Evolutionary conservation across 1,284 basidiomycete species (phyloP).

Genomic region (Leccinum subrobustum): DNA sequence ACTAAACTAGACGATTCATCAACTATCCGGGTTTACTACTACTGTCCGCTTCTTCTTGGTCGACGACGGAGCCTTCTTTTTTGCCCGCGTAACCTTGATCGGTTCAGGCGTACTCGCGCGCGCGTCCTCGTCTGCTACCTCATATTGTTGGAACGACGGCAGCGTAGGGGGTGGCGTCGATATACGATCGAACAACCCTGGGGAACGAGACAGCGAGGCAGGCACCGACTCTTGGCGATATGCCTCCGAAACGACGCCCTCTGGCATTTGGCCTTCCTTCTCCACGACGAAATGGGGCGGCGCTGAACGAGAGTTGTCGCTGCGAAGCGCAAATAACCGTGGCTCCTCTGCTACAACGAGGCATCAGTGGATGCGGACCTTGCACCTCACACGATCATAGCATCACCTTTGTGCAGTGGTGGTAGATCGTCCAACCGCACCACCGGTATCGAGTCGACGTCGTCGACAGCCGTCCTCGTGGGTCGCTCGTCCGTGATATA

Average conservation of each 20-base stretch:
- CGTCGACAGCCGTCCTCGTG: conserved; percentile 45
- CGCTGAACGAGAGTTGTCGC: conserved; percentile 31
- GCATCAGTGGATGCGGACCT: conserved; percentile 7
- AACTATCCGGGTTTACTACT: conserved; percentile 31
- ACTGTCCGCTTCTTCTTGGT: conserved; percentile 59
- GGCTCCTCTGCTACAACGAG: conserved; percentile 28
- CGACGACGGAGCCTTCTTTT: conserved; percentile 63
- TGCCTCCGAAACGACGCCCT: conserved; percentile 41
- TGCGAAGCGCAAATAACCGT: conserved; percentile 42
- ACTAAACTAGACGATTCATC: conserved; percentile 5
- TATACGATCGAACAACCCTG: conserved; percentile 34
- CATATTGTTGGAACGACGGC: conserved; percentile 62
- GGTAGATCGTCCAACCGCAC: conserved; percentile 75
- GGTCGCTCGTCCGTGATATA: conserved; percentile 73
- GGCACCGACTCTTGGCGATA: conserved; percentile 27
- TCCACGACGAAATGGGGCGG: conserved; percentile 60
- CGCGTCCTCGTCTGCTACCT: conserved; percentile 47
- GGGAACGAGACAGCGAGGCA: conserved; percentile 18
- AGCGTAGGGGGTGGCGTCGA: conserved; percentile 38
- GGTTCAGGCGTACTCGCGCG: conserved; percentile 63
- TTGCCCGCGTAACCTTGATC: conserved; percentile 69
- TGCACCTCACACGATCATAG: not conserved
- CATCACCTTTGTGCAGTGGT: conserved; percentile 37
- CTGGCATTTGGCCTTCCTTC: conserved; percentile 83
- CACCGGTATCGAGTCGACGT: conserved; percentile 85